Evolutionary conservation across 2,329 filamentous ascomycete genomes (phyloP).

Genomic region (Chaetomiaceae sp.): DNA sequence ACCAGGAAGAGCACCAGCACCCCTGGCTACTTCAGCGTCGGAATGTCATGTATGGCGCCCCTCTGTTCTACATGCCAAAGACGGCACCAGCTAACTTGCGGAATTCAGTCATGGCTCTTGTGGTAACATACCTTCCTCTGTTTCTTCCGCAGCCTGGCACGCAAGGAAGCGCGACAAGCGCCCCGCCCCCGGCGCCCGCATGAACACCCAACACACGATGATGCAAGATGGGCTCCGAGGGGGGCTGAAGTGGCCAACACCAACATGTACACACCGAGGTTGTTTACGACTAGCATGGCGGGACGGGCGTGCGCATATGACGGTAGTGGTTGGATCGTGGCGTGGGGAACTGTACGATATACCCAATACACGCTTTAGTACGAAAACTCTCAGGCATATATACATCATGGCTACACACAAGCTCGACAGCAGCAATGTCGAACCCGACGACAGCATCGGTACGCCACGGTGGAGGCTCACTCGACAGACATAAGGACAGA

Average conservation of each 20-base stretch:
- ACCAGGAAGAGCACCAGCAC: constrained; percentile 34
- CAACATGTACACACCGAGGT: neutral
- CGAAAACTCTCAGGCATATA: no score
- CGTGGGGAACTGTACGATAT: no score
- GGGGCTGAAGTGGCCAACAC: neutral
- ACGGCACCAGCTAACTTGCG: constrained; percentile 4
- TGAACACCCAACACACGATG: constrained; percentile 1
- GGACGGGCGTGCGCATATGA: no score
- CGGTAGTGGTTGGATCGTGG: no score
- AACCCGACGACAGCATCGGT: no score
- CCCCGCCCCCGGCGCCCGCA: constrained; percentile 27
- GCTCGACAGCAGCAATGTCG: no score
- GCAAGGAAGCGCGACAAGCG: constrained; percentile 28
- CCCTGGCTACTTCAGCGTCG: constrained; percentile 34
- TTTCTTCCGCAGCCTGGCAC: constrained; percentile 31
- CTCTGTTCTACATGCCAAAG: no score
- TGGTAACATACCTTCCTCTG: constrained; percentile 35
- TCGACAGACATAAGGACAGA: neutral
- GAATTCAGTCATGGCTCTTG: constrained; percentile 32
- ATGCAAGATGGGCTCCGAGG: neutral
- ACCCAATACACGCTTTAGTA: constrained; percentile 3
- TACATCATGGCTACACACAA: no score
- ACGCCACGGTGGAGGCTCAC: no score
- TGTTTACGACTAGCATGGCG: neutral
- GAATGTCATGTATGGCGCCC: constrained; percentile 35